A percentile compares a stretch with the other conserved stretches of the same genome.
Conservation (phyloP, 2,329 filamentous ascomycete genomes). For the Penicillium occitanis region DNA sequence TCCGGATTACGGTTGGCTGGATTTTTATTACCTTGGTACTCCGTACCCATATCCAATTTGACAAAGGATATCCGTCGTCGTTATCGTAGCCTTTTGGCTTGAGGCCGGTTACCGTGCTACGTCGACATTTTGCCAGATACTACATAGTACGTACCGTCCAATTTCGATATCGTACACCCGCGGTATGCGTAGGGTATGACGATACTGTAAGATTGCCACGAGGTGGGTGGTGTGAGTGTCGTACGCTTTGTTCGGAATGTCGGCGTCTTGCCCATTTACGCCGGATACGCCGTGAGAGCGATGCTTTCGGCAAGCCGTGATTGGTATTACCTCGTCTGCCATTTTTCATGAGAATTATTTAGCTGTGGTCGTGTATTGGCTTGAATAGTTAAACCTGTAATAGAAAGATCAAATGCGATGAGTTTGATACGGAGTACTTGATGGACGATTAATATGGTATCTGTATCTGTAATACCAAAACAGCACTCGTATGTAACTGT, state of each 20-base stretch:
- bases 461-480: background rate
- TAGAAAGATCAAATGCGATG: background rate
- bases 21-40: background rate
- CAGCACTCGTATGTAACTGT: background rate
- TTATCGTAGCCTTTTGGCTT: background rate
- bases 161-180: background rate
- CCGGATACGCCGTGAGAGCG: slow-evolving; percentile 7
- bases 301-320: slow-evolving; percentile 9
- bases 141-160: slow-evolving; percentile 3
- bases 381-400: background rate
- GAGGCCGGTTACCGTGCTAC: slow-evolving; percentile 4
- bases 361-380: background rate
- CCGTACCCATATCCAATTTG: background rate
- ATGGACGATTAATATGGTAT: background rate
- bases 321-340: background rate
- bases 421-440: background rate
- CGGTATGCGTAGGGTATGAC: background rate
- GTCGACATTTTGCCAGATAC: slow-evolving; percentile 10
- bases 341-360: background rate
- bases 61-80: background rate
- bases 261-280: background rate
- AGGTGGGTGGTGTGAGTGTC: background rate
- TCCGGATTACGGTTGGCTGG: slow-evolving; percentile 2
- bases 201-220: slow-evolving; percentile 8
- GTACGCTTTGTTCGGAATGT: background rate